Evolutionary conservation across 2,329 filamentous ascomycete genomes (phyloP), one percentile per base, ranked within the genome.

Genomic region (Paracoccidioides brasiliensis): DNA sequence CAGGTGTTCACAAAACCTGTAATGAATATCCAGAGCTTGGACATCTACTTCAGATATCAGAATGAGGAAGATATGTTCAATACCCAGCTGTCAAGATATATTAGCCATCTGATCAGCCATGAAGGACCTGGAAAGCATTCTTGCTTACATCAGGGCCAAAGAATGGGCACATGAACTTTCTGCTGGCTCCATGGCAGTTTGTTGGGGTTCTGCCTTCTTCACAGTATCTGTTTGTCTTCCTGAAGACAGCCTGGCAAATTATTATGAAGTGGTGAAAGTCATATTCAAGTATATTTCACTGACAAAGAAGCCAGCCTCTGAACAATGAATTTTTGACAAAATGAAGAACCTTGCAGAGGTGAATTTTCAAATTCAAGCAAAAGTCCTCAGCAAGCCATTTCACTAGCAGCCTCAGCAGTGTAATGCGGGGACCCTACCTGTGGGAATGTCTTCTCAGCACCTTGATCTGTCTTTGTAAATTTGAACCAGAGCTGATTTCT

Each of bases 301-400:
- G 69, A 80, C 98, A 55, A 83, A 83, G 59, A 87, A 95, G 63
- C 78, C 79, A 2, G 80, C 85, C 4, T 90, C 91, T 0, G 85
- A 94, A 62, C 78, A 94, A 68, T 97, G 93, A 93, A 90, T 97
- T 56, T 90, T 93, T 57, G 82, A 95, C 37, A 93, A 98, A 71
- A 86, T 93, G 70, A 91, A 90, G 70, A 84, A 84, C 40, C 83
- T 97, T 73, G 84, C 87, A 46, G 90, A 97, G 62, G 88, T 97
- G 9, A 87, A 95, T 63, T 98, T 98, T n/a, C 77, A 88, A 86
- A 61, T 98, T 95, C 72, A 88, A 84, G 71, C 88, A 97, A 68
- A 97, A 97, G 76, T 88, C 84, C 2, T 88, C 88, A 1, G 89
- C 91, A 1, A 93, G 86, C 67, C 82, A 86, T 33, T 97, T 96